A percentile compares a stretch with the other conserved stretches of the same genome.
Evolutionary conservation across 1,284 basidiomycete species (phyloP).

Genomic region (Ceratobasidium sp.): DNA sequence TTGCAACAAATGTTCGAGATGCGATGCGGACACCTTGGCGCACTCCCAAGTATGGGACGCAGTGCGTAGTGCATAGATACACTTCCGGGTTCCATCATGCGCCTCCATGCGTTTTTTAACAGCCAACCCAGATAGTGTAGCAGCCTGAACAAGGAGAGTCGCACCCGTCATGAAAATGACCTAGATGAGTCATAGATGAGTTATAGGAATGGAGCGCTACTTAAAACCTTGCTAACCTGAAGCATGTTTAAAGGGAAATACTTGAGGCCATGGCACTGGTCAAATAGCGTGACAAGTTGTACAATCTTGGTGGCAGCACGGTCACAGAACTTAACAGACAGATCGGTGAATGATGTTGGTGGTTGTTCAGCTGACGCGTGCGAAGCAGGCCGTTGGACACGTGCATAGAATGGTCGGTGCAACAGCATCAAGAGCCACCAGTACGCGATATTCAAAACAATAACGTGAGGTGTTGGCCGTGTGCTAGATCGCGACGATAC

Average conservation of each 20-base stretch:
- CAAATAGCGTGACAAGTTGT: slow-evolving; percentile 60
- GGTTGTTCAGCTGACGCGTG: slow-evolving; percentile 55
- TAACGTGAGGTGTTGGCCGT: slow-evolving; percentile 69
- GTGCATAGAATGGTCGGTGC: slow-evolving; percentile 74
- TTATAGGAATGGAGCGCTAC: background rate
- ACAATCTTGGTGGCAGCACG: slow-evolving; percentile 75
- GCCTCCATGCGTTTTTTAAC: slow-evolving; percentile 37
- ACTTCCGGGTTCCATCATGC: slow-evolving; percentile 34
- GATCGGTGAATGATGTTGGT: slow-evolving; percentile 62
- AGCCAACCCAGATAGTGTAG: slow-evolving; percentile 25
- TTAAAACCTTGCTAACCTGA: background rate
- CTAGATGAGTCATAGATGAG: background rate
- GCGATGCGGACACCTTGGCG: slow-evolving; percentile 10
- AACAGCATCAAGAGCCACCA: slow-evolving; percentile 76
- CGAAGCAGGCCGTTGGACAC: slow-evolving; percentile 52
- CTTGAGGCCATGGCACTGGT: slow-evolving; percentile 39
- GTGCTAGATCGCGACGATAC: slow-evolving; percentile 65
- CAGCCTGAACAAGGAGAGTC: slow-evolving; percentile 39
- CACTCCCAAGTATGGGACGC: slow-evolving; percentile 37
- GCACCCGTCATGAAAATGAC: slow-evolving; percentile 36
- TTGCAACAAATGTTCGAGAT: slow-evolving; percentile 17
- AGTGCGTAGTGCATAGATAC: slow-evolving; percentile 28
- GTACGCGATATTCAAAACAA: slow-evolving; percentile 74
- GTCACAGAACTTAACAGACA: slow-evolving; percentile 64
- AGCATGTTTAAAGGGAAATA: slow-evolving; percentile 36